Evolutionary conservation across 1,139 yeast species (phyloP).

Genomic region (Diutina mesorugosa): DNA sequence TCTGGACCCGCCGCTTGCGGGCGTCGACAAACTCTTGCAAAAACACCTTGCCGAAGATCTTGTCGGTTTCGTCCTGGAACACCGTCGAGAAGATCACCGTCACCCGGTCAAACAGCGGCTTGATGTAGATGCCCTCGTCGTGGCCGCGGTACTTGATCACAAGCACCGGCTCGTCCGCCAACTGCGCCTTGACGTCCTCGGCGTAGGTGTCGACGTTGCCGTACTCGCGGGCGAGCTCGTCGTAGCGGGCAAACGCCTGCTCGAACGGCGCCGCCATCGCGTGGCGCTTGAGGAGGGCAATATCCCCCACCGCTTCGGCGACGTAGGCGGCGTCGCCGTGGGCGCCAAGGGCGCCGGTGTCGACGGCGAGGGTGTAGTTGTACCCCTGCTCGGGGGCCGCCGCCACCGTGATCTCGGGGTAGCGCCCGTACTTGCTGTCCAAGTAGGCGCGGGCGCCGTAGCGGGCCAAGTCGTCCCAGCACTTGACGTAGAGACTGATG

Average conservation of each 20-base stretch:
- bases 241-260: constrained; percentile 70
- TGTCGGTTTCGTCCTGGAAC: constrained; percentile 95
- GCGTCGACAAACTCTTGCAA: constrained; percentile 97
- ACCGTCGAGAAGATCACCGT: constrained; percentile 92
- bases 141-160: constrained; percentile 75
- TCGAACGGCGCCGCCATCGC: constrained; percentile 91
- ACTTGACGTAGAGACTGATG: constrained; percentile 60
- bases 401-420: constrained; percentile 16
- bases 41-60: constrained; percentile 87
- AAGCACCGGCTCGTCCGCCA: constrained; percentile 45
- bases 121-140: constrained; percentile 80
- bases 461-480: constrained; percentile 59
- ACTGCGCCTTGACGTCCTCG: constrained; percentile 36
- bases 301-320: constrained; percentile 26
- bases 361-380: constrained; percentile 66
- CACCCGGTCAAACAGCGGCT: constrained; percentile 90
- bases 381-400: constrained; percentile 58
- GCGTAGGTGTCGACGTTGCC: constrained; percentile 34
- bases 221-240: constrained; percentile 46
- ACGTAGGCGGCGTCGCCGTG: constrained; percentile 31
- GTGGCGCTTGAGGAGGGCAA: constrained; percentile 65
- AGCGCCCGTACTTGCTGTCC: constrained; percentile 22
- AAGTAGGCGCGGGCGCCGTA: constrained; percentile 49
- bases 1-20: constrained; percentile 88
- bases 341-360: constrained; percentile 33